phyloP scores from a whole-genome alignment of 305 asterid genomes.

The Fraxinus angustifolia region DNA sequence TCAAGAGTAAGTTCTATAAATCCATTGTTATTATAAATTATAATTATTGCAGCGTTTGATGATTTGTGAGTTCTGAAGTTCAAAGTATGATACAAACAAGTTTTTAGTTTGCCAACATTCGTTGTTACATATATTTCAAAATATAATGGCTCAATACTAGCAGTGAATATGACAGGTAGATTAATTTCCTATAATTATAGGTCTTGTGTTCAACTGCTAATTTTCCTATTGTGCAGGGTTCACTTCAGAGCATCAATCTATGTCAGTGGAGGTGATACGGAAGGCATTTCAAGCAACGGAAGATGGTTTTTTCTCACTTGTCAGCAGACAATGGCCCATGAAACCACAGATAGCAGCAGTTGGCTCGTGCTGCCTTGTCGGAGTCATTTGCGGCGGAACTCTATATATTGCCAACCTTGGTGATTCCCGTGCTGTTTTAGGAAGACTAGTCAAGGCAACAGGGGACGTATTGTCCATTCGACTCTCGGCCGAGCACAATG shows the following conservation, averaged over 20 bases:
- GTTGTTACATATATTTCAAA: neutral
- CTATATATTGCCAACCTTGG: constrained; percentile 82
- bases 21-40: constrained; percentile 2
- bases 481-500: constrained; percentile 86
- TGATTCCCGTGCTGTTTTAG: constrained; percentile 96
- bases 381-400: constrained; percentile 62
- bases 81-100: neutral
- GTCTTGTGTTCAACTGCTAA: constrained; percentile 1
- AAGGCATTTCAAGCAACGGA: constrained; percentile 94
- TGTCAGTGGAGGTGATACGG: constrained; percentile 77
- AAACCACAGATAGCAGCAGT: constrained; percentile 88
- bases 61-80: neutral
- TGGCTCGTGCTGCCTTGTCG: constrained; percentile 90
- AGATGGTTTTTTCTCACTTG: constrained; percentile 76
- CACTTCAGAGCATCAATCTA: constrained; percentile 64
- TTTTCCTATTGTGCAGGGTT: constrained; percentile 47
- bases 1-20: constrained; percentile 57
- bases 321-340: constrained; percentile 66
- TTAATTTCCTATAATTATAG: neutral
- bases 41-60: neutral
- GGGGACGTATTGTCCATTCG: constrained; percentile 86
- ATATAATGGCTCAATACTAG: constrained; percentile 4
- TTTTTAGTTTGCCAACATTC: constrained; percentile 6
- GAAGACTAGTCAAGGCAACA: constrained; percentile 74
- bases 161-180: constrained; percentile 1